These are phyloP conservation scores for Bacidia rubella DNA, from an alignment of 495 filamentous ascomycete genomes.

Conservation along the genomic window DNA sequence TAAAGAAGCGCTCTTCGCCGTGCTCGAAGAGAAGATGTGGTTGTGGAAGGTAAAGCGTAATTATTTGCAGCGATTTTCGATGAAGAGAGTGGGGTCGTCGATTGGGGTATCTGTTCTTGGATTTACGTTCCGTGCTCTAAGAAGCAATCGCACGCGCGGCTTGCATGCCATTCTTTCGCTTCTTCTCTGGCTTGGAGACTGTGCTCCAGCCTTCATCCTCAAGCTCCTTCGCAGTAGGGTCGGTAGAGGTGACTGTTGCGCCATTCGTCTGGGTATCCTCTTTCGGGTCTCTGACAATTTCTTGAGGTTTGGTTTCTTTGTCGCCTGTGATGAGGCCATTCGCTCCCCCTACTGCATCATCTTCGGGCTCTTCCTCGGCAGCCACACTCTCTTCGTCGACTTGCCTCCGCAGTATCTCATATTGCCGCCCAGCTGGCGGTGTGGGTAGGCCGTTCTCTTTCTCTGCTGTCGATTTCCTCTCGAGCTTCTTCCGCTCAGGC, in stretches of 20 bases:
- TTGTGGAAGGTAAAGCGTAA: background rate
- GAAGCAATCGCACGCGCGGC: slow-evolving; percentile 36
- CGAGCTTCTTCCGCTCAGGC: slow-evolving; percentile 14
- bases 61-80: background rate
- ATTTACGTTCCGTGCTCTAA: slow-evolving; percentile 1
- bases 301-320: slow-evolving; percentile 30
- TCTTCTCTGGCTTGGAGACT: slow-evolving; percentile 43
- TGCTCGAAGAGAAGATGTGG: background rate
- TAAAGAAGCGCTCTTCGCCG: too few relatives aligned
- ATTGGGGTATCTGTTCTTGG: background rate
- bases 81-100: background rate
- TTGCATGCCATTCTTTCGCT: slow-evolving; percentile 33
- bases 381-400: slow-evolving; percentile 32
- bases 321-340: slow-evolving; percentile 25
- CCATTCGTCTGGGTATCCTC: slow-evolving; percentile 25
- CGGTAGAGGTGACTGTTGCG: slow-evolving; percentile 24
- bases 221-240: slow-evolving; percentile 23
- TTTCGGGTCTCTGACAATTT: slow-evolving; percentile 25
- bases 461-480: slow-evolving; percentile 3
- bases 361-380: slow-evolving; percentile 18
- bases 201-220: slow-evolving; percentile 74
- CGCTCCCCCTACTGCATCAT: slow-evolving; percentile 18
- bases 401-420: slow-evolving; percentile 41
- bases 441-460: slow-evolving; percentile 31
- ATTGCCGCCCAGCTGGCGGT: slow-evolving; percentile 33